phyloP scores from a whole-genome alignment of 805 yeast genomes.

The Deakozyma indianensis region DNA sequence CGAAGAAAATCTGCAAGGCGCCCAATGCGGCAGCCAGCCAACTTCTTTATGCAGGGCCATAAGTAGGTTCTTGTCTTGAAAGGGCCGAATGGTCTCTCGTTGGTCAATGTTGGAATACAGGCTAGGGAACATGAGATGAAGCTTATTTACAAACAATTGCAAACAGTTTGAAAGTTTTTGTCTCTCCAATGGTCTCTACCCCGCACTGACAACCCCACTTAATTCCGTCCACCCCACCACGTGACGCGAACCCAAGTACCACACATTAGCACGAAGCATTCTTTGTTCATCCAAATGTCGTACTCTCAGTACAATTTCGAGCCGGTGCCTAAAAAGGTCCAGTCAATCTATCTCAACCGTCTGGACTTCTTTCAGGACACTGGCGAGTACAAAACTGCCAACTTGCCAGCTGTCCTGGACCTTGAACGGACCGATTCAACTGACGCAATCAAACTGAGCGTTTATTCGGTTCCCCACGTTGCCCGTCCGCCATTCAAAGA shows the following conservation, averaged over 20 bases:
- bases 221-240: background rate
- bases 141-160: background rate
- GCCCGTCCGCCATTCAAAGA: conserved; percentile 50
- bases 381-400: conserved; percentile 59
- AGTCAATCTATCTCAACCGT: conserved; percentile 55
- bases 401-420: conserved; percentile 73
- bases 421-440: conserved; percentile 35
- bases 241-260: no score
- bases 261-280: no score
- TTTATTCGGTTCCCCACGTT: conserved; percentile 62
- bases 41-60: background rate
- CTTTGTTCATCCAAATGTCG: no score
- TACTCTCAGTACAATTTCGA: conserved; percentile 30
- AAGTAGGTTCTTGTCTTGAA: background rate
- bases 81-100: background rate
- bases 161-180: background rate
- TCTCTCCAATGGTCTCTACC: background rate
- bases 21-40: background rate
- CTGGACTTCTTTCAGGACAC: conserved; percentile 58
- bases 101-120: background rate
- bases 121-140: no score
- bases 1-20: background rate
- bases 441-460: conserved; percentile 41
- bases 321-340: conserved; percentile 68
- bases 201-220: background rate